These are phyloP conservation scores for Rhodamnia argentea DNA, from an alignment of 345 rosid genomes.

Conservation along the genomic window DNA sequence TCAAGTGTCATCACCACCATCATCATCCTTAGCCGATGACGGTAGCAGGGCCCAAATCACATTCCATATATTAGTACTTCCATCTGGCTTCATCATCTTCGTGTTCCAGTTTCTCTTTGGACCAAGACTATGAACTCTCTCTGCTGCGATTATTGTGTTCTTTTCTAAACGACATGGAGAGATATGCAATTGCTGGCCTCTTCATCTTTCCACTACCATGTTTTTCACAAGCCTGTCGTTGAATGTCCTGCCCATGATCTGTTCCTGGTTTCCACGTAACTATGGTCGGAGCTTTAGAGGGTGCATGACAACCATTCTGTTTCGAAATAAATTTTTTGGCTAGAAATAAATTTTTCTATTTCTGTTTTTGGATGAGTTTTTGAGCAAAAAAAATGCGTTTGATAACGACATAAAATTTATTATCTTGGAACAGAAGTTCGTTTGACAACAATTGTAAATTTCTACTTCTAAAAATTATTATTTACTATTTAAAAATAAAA, in stretches of 20 bases:
- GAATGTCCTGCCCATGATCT: not conserved
- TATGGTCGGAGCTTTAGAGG: not conserved
- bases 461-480: no score
- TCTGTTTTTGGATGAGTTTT: no score
- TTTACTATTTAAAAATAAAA: no score
- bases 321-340: no score
- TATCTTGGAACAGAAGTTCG: no score
- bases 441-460: no score
- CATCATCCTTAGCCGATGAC: conserved; percentile 1
- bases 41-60: conserved; percentile 5
- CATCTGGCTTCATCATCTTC: conserved; percentile 2
- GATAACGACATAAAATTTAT: no score
- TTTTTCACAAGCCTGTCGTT: not conserved
- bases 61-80: not conserved
- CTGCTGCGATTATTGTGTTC: not conserved
- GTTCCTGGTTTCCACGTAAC: not conserved
- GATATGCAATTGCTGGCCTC: not conserved
- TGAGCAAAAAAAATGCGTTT: no score
- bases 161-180: not conserved
- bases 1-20: conserved; percentile 25
- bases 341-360: no score
- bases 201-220: not conserved
- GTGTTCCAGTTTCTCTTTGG: not conserved
- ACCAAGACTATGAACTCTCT: not conserved
- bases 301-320: no score